Base-by-base conservation (phyloP, 768 basidiomycete genomes). In the Podaxis carcinomalis region DNA sequence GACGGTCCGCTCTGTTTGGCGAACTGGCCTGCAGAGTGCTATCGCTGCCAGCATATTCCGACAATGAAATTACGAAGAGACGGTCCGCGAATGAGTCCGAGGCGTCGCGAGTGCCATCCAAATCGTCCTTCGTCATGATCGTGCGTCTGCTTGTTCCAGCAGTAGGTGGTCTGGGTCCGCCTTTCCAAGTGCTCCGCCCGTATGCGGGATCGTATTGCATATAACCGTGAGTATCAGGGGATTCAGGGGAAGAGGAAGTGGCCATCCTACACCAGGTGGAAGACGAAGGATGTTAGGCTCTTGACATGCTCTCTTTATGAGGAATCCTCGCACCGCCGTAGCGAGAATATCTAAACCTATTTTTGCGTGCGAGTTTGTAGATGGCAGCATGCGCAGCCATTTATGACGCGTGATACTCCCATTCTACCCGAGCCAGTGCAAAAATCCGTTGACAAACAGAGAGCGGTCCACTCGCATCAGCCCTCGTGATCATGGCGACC, bases 331-430 rank as follows among this genome's bases (percentile, higher is more conserved):
- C 32, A 53, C 39, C 28, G 51, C 51, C 27, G 39, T 58, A 28
- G 39, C n/a, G 28, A 32, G 9, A 59, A 14, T 21, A 19, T 27
- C 19, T 37, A 11, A 16, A 35, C 52, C 36, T 54, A 54, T 61
- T 55, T 51, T 54, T 51, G 44, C 19, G 42, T 49, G 52, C n/a
- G 59, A 47, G 51, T n/a, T 36, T n/a, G 40, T 10, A 5, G 46
- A 49, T 42, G 32, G 28, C 52, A 46, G 21, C 52, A 42, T 47
- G 52, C 59, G 53, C 59, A 61, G 51, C 59, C 59, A 23, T 25
- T 14, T 46, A 47, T 55, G 59, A 19, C 16, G 28, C 7, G 7
- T 40, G 19, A 53, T 23, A 11, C 51, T 51, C 59, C 53, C 42
- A 49, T 19, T 49, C 39, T 36, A 37, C 25, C 51, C 39, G 28